A percentile compares a stretch with the other conserved stretches of the same genome.
These are phyloP conservation scores for Suillus sp. DNA, from an alignment of 768 basidiomycete species.

Conservation along the genomic window DNA sequence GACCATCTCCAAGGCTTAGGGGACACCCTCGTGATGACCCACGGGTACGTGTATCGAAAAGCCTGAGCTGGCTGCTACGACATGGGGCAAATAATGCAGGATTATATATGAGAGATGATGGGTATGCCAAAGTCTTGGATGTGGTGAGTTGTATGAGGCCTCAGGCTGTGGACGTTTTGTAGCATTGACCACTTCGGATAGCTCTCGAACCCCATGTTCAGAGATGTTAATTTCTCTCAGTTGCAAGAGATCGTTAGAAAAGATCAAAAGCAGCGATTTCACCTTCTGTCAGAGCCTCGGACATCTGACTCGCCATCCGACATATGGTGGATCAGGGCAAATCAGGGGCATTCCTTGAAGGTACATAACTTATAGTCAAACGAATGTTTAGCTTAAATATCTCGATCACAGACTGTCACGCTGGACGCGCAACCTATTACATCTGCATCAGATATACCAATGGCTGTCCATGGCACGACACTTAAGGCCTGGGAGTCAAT, in stretches of 20 bases:
- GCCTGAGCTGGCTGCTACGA: constrained; percentile 87
- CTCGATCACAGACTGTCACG: constrained; percentile 55
- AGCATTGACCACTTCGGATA: constrained; percentile 33
- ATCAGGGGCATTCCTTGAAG: constrained; percentile 87
- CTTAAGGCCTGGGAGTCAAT: constrained; percentile 70
- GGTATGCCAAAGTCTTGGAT: constrained; percentile 80
- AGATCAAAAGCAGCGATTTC: constrained; percentile 70
- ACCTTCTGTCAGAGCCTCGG: constrained; percentile 54
- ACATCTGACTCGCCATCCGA: constrained; percentile 32
- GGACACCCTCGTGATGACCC: constrained; percentile 65
- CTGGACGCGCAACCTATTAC: constrained; percentile 64
- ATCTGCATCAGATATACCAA: constrained; percentile 63
- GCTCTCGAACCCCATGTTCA: constrained; percentile 72
- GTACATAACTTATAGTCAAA: constrained; percentile 38
- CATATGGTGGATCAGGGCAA: constrained; percentile 87
- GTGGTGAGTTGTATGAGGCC: constrained; percentile 57
- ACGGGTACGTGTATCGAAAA: constrained; percentile 78
- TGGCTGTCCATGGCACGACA: constrained; percentile 85
- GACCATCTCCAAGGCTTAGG: constrained; percentile 47
- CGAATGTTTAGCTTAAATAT: neutral
- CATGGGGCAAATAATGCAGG: constrained; percentile 84
- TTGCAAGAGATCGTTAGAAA: constrained; percentile 65
- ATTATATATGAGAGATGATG: constrained; percentile 77
- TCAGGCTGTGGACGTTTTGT: neutral
- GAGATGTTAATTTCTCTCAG: constrained; percentile 52